phyloP scores from a whole-genome alignment of 192 early-diverging fungal species.

The Physocladia obscura region DNA sequence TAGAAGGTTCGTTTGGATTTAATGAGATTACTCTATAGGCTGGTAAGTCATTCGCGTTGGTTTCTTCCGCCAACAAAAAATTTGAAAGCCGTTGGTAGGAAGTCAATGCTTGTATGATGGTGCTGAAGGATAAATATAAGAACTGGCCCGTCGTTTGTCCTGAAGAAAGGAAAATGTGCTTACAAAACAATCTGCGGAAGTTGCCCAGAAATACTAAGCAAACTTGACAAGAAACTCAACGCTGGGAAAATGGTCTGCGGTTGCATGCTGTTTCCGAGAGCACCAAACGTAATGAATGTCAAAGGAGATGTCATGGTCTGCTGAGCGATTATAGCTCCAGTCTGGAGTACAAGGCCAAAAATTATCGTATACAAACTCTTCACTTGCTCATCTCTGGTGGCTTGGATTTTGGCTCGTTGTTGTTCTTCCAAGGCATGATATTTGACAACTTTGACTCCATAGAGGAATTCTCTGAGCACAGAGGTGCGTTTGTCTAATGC shows the following conservation, averaged over 20 bases:
- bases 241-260: conserved; percentile 60
- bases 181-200: conserved; percentile 48
- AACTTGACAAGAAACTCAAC: conserved; percentile 53
- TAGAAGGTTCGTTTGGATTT: background rate
- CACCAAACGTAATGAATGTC: conserved; percentile 17
- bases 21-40: background rate
- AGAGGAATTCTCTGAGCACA: background rate
- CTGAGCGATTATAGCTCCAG: background rate
- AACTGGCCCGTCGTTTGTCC: background rate
- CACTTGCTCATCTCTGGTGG: background rate
- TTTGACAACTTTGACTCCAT: conserved; percentile 21
- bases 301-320: conserved; percentile 11
- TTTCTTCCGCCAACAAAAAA: conserved; percentile 30
- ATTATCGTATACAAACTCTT: background rate
- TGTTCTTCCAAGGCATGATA: conserved; percentile 18
- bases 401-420: background rate
- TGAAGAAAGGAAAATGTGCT: too few relatives aligned
- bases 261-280: conserved; percentile 16
- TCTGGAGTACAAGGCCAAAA: background rate
- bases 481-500: background rate
- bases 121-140: background rate
- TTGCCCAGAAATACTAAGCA: conserved; percentile 44
- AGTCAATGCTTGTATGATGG: background rate
- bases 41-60: conserved; percentile 10
- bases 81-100: conserved; percentile 32